Conservation (phyloP, 1,139 yeast genomes). For the Diutina pseudorugosa region DNA sequence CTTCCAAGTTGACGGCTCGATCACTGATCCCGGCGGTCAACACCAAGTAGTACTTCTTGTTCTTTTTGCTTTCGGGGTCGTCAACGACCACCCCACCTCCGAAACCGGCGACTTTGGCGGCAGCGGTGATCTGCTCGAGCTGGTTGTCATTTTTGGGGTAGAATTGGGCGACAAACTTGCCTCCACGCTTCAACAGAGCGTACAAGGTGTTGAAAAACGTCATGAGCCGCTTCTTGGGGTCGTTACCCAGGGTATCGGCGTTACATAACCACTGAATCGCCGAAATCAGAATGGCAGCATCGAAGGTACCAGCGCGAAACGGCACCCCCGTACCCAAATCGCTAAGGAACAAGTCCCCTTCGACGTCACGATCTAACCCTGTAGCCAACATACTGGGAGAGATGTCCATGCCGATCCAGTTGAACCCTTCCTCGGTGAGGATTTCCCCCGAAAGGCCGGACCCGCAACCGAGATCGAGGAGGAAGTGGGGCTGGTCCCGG, state of each 20-base stretch:
- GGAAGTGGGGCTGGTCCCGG: slow-evolving; percentile 51
- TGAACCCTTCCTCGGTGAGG: slow-evolving; percentile 82
- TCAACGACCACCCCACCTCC: slow-evolving; percentile 93
- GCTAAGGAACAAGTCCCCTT: slow-evolving; percentile 81
- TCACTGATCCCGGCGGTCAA: slow-evolving; percentile 78
- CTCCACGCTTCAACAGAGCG: slow-evolving; percentile 82
- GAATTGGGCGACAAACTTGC: slow-evolving; percentile 94
- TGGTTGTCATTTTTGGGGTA: slow-evolving; percentile 88
- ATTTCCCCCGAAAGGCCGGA: slow-evolving; percentile 95
- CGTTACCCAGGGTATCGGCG: slow-evolving; percentile 75
- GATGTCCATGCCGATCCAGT: slow-evolving; percentile 96
- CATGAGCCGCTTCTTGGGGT: slow-evolving; percentile 76
- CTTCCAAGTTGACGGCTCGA: slow-evolving; percentile 57
- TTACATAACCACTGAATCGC: slow-evolving; percentile 98
- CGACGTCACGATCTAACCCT: slow-evolving; percentile 82
- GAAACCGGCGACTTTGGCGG: slow-evolving; percentile 92
- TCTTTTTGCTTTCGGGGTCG: slow-evolving; percentile 85
- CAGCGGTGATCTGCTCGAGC: slow-evolving; percentile 59
- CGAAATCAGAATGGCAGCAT: slow-evolving; percentile 90
- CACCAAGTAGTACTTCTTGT: slow-evolving; percentile 82
- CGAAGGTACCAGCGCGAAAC: slow-evolving; percentile 91
- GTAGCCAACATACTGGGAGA: slow-evolving; percentile 94
- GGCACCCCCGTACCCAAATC: slow-evolving; percentile 96
- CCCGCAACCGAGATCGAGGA: slow-evolving; percentile 94
- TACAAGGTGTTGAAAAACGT: slow-evolving; percentile 81